Base-by-base conservation (phyloP, 73 alveolate species). In the Paramecium octaurelia region DNA sequence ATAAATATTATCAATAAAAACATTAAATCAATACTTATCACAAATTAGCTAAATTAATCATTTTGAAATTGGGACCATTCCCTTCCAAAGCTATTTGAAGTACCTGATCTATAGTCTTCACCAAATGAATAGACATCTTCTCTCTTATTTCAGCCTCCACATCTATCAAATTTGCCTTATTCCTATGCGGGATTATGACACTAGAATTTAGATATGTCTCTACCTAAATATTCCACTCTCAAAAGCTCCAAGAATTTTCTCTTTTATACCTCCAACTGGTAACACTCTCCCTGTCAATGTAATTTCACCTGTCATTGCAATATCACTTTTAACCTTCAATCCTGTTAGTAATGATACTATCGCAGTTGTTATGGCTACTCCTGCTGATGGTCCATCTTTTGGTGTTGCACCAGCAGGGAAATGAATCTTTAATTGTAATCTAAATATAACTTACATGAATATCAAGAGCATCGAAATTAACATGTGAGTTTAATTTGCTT, bases 371-470 rank as follows among this genome's bases (percentile, higher is more conserved):
- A 97, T 96, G 8, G 99, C 96, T 16, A 97, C 93, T 24, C 99
- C 99, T 38, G 98, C 99, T 20, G 97, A 95, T 24, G 99, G 99
- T 21, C 99, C 99, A 86, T 97, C 99, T 69, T 97, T 97, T 9
- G 99, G 99, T 21, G 96, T 96, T 7, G 99, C 99, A 6, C 98
- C 99, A 8, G 98, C 98, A n/a, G 99, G 99, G 92, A 97, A 96
- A 54, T 97, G 99, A 6, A 96, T 94, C 84, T 64, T 20, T 16
- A 27, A 54, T 50, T 60, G 12, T 27, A 64, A 27, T 9, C 24
- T 12, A 24, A 12, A 64, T 4, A 3, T 8, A 54, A 1, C 14
- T 8, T 64, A 64, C 84, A 92, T 97, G 99, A 73, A 97, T 70
- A 83, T 97, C 99, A 86, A 88, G 54, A 44, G 95, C 85, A 27